Evolutionary conservation across 192 early-diverging fungal species (phyloP).

Genomic region (Radiomyces spectabilis): DNA sequence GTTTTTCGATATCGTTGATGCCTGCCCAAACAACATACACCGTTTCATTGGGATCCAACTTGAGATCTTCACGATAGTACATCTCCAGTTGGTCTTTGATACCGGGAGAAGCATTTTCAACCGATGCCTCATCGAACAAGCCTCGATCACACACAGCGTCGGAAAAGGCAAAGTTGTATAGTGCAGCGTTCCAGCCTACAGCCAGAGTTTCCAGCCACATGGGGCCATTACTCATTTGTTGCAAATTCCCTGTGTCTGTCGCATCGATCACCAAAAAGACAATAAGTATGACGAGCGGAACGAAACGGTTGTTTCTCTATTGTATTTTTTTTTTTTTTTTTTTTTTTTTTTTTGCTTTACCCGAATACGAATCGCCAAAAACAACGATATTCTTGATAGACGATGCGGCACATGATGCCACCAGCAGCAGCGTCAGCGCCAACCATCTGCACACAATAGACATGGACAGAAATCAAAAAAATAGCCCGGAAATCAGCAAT

Average conservation of each 20-base stretch:
- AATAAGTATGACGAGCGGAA: background rate
- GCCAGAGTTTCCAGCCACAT: conserved; percentile 28
- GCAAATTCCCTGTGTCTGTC: conserved; percentile 20
- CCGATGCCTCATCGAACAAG: background rate
- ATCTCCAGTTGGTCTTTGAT: conserved; percentile 26
- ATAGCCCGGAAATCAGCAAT: too few relatives aligned
- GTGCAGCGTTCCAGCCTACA: conserved; percentile 23
- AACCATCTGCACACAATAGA: too few relatives aligned
- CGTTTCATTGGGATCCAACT: conserved; percentile 21
- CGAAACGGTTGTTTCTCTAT: background rate
- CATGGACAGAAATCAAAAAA: too few relatives aligned
- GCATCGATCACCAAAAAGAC: too few relatives aligned
- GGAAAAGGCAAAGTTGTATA: conserved; percentile 28
- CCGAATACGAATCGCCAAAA: conserved; percentile 32
- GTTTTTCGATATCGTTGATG: conserved; percentile 14
- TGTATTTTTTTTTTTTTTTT: background rate
- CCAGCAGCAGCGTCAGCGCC: too few relatives aligned
- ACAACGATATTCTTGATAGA: conserved; percentile 29
- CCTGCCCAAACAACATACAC: conserved; percentile 27
- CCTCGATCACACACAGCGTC: conserved; percentile 19
- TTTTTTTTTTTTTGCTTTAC: conserved; percentile 2
- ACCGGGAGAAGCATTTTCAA: conserved; percentile 2
- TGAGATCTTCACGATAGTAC: conserved; percentile 22
- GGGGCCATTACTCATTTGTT: conserved; percentile 23
- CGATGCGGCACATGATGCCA: too few relatives aligned